phyloP scores from a whole-genome alignment of 495 filamentous ascomycete species.

The Xylaria venustula region DNA sequence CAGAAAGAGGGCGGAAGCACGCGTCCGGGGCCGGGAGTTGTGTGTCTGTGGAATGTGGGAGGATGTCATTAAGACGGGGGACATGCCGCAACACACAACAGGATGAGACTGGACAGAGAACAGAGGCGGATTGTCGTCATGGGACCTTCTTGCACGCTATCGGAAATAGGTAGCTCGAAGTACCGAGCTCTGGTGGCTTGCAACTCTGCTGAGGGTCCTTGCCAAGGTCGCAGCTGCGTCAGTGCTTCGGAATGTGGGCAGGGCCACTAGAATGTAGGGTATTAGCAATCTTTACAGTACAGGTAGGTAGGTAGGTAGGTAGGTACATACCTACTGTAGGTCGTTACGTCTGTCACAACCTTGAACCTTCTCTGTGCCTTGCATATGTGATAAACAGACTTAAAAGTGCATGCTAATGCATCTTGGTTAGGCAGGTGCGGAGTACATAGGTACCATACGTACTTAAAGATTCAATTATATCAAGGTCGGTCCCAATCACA shows the following conservation, averaged over 20 bases:
- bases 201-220: neutral
- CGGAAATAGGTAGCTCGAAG: neutral
- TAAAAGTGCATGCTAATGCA: no score
- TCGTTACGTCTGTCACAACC: no score
- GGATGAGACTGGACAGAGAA: neutral
- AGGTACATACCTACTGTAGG: neutral
- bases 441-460: no score
- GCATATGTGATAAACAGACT: no score
- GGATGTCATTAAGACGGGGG: constrained; percentile 1
- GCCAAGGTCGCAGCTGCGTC: constrained; percentile 1
- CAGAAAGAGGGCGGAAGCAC: constrained; percentile 7
- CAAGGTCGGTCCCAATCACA: no score
- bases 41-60: constrained; percentile 8
- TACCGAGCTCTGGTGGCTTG: neutral
- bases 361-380: no score
- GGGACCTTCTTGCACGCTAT: neutral
- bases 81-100: neutral
- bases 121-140: constrained; percentile 4
- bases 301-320: neutral
- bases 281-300: neutral
- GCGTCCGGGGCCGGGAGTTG: constrained; percentile 1
- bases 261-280: neutral
- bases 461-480: no score
- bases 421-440: no score
- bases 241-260: constrained; percentile 9